phyloP scores from a whole-genome alignment of 208 protist genomes.

The Trypanosoma congolense region DNA sequence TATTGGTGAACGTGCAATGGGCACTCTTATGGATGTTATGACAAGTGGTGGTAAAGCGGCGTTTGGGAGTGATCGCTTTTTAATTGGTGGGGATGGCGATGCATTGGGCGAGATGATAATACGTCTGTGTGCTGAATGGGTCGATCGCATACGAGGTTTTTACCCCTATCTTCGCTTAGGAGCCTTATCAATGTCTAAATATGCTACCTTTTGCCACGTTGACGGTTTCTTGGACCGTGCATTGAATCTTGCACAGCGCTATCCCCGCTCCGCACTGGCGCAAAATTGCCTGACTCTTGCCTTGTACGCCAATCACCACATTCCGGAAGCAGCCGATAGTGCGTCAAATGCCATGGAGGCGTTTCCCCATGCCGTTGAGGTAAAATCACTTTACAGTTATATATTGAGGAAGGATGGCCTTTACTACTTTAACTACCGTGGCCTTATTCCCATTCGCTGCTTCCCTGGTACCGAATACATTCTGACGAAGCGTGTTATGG shows the following conservation, averaged over 20 bases:
- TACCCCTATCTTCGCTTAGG: slow-evolving; percentile 50
- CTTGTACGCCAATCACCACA: slow-evolving; percentile 57
- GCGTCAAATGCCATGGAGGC: slow-evolving; percentile 58
- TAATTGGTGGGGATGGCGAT: slow-evolving; percentile 21
- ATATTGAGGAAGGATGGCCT: slow-evolving; percentile 40
- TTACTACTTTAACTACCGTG: slow-evolving; percentile 73
- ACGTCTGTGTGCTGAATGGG: slow-evolving; percentile 36
- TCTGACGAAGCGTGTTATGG: slow-evolving; percentile 51
- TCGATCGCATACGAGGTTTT: slow-evolving; percentile 42
- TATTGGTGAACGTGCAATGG: slow-evolving; percentile 35
- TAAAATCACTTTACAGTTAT: slow-evolving; percentile 32
- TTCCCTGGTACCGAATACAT: slow-evolving; percentile 32
- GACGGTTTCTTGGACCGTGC: slow-evolving; percentile 44
- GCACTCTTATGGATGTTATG: slow-evolving; percentile 36
- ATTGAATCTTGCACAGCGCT: slow-evolving; percentile 46
- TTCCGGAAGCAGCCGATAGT: slow-evolving; percentile 64
- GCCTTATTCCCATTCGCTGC: slow-evolving; percentile 49
- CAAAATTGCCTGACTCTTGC: slow-evolving; percentile 68
- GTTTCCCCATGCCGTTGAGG: slow-evolving; percentile 57
- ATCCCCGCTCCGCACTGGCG: slow-evolving; percentile 47
- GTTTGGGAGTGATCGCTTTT: slow-evolving; percentile 21
- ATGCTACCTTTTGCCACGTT: slow-evolving; percentile 30
- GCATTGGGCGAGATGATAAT: slow-evolving; percentile 39
- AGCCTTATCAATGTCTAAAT: slow-evolving; percentile 30
- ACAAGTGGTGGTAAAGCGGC: not conserved